These are phyloP conservation scores for Colletotrichum eleusines DNA, from an alignment of 2,329 filamentous ascomycete genomes.

Conservation along the genomic window DNA sequence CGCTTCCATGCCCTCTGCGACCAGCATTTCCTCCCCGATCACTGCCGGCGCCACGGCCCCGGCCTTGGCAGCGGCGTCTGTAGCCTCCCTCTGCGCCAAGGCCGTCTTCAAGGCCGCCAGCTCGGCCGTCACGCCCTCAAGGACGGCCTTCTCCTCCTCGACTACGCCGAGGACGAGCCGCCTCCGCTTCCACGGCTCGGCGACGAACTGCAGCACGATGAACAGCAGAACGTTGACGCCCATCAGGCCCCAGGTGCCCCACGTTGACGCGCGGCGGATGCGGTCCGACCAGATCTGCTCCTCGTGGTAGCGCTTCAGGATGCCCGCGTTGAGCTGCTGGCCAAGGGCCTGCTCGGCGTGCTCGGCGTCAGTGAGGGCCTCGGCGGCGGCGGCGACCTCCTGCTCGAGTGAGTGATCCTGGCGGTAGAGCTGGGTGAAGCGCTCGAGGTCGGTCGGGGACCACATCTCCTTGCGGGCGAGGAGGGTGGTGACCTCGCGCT, in stretches of 20 bases:
- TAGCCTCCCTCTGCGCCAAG: constrained; percentile 47
- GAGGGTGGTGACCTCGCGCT: constrained; percentile 94
- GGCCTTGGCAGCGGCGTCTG: constrained; percentile 50
- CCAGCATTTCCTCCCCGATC: constrained; percentile 30
- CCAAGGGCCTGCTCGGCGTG: constrained; percentile 82
- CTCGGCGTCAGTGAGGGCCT: constrained; percentile 80
- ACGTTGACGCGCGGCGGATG: constrained; percentile 94
- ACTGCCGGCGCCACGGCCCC: constrained; percentile 49
- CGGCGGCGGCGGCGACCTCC: constrained; percentile 78
- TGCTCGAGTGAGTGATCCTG: constrained; percentile 95
- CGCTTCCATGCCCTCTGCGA: constrained; percentile 11
- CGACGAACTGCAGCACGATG: constrained; percentile 85
- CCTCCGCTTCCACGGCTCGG: constrained; percentile 90
- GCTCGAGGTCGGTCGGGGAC: constrained; percentile 87
- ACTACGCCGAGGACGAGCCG: constrained; percentile 87
- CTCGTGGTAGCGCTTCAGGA: constrained; percentile 94
- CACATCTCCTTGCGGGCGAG: constrained; percentile 95
- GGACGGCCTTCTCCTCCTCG: constrained; percentile 75
- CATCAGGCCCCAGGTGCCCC: constrained; percentile 99
- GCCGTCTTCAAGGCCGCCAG: constrained; percentile 52
- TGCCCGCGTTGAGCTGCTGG: constrained; percentile 81
- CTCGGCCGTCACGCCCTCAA: constrained; percentile 62
- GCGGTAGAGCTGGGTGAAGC: constrained; percentile 93
- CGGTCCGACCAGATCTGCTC: constrained; percentile 99
- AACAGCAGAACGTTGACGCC: constrained; percentile 94